phyloP scores from a whole-genome alignment of 495 filamentous ascomycete species.

The Aspergillus nanangensis region DNA sequence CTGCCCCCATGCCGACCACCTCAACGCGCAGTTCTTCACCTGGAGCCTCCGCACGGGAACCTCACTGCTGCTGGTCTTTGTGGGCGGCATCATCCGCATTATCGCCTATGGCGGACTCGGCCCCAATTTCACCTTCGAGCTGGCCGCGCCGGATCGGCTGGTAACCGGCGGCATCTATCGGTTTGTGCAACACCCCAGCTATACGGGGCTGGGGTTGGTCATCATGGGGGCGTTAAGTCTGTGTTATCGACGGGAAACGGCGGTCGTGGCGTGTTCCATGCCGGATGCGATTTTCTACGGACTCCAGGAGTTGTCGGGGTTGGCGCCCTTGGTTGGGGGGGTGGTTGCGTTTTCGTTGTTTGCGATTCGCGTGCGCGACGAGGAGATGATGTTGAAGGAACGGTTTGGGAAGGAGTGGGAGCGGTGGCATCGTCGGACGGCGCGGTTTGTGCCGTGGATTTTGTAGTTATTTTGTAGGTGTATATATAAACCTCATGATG shows the following conservation, averaged over 20 bases:
- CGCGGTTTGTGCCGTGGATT: conserved; percentile 21
- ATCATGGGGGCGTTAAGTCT: conserved; percentile 15
- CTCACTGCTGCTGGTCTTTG: conserved; percentile 22
- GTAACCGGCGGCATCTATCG: conserved; percentile 39
- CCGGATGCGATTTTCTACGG: conserved; percentile 5
- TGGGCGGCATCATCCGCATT: conserved; percentile 29
- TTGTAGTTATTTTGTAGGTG: conserved; percentile 6
- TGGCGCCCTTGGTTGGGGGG: conserved; percentile 3
- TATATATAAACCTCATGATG: background rate
- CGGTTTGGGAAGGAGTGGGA: conserved; percentile 42
- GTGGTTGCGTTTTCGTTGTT: background rate
- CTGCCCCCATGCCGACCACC: conserved; percentile 13
- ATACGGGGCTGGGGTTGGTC: conserved; percentile 28
- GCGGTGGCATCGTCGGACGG: conserved; percentile 31
- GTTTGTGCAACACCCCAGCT: conserved; percentile 47
- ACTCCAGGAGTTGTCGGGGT: conserved; percentile 2
- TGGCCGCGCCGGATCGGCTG: conserved; percentile 37
- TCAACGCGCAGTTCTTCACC: conserved; percentile 24
- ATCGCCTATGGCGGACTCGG: conserved; percentile 23
- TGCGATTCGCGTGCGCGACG: conserved; percentile 24
- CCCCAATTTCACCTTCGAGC: conserved; percentile 43
- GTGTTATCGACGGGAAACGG: conserved; percentile 29
- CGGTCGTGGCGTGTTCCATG: conserved; percentile 19
- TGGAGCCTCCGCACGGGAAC: conserved; percentile 19
- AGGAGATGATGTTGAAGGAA: conserved; percentile 37